Evolutionary conservation across 306 rosid genomes (phyloP), one percentile per base, ranked within the genome.

Genomic region (Castanea mollissima): DNA sequence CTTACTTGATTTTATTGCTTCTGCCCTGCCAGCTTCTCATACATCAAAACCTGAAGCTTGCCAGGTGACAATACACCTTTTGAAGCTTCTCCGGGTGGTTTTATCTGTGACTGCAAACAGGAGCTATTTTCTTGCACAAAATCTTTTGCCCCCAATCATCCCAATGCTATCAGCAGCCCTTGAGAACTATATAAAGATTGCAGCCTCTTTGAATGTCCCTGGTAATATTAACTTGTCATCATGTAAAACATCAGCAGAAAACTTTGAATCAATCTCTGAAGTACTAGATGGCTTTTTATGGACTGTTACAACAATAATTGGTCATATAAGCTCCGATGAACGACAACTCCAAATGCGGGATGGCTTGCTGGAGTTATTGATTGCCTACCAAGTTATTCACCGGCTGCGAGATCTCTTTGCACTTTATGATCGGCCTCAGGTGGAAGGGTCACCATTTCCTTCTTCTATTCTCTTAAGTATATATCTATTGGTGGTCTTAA

Each of bases 21-120:
- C 98, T 83, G 96, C 99, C 69, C 78, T 95, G 83, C 98, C 98
- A 75, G 99, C 99, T 77, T 95, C 99, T 82, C 98, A 95, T 79
- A 91, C 97, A 18, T 92, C 99, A 71, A 95, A 90, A 88, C 98
- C 98, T 73, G 98, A 95, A 86, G 99, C 97, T 60, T 91, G 99
- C 85, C 97, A 87, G 73, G 98, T 92, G 86, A 90, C 92, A 73
- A 82, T 91, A 83, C 91, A 95, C 82, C 90, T 95, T 79, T 75
- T 93, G 78, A 95, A 91, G 83, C 97, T 95, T 78, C 87, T 92
- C 85, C 88, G 83, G 84, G 98, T 90, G 18, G 96, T 95, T 49
- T 86, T 95, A 69, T 90, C 91, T 73, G 78, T 85, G 76, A 85
- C 94, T 76, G 91, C 98, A 83, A 95, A 95, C 81, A 90, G 90